These are phyloP conservation scores for Chrysanthemum seticuspe DNA, from an alignment of 129 eudicot species.

Conservation along the genomic window DNA sequence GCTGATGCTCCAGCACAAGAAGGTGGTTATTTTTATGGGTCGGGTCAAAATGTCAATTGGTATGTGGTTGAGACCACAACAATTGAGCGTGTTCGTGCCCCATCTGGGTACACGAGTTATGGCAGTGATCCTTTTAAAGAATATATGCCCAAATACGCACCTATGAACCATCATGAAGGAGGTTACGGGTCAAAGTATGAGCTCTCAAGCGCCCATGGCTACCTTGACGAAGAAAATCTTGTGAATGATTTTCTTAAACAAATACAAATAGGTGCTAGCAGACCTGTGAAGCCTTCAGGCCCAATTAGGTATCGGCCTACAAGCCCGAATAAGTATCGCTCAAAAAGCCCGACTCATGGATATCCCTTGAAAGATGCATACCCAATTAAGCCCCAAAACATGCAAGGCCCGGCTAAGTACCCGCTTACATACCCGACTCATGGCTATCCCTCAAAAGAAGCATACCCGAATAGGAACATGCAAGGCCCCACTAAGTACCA, in stretches of 20 bases:
- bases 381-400: background rate
- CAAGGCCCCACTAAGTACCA: conserved; percentile 1
- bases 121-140: background rate
- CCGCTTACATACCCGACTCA: background rate
- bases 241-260: conserved; percentile 15
- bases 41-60: conserved; percentile 14
- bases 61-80: conserved; percentile 33
- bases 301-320: background rate
- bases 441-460: background rate
- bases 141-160: background rate
- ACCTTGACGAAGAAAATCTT: conserved; percentile 13
- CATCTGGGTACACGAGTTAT: conserved; percentile 9
- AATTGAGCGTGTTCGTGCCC: conserved; percentile 28
- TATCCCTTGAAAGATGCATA: background rate
- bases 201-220: conserved; percentile 7
- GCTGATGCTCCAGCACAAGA: conserved; percentile 12
- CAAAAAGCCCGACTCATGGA: background rate
- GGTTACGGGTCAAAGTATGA: conserved; percentile 15
- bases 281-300: background rate
- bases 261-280: conserved; percentile 19
- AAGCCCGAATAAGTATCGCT: background rate
- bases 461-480: background rate
- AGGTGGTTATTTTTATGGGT: conserved; percentile 18
- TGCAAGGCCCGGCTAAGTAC: conserved; percentile 3
- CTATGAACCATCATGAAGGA: conserved; percentile 13